Evolutionary conservation across 2,329 filamentous ascomycete genomes (phyloP).

Genomic region (Trichoderma sp.): DNA sequence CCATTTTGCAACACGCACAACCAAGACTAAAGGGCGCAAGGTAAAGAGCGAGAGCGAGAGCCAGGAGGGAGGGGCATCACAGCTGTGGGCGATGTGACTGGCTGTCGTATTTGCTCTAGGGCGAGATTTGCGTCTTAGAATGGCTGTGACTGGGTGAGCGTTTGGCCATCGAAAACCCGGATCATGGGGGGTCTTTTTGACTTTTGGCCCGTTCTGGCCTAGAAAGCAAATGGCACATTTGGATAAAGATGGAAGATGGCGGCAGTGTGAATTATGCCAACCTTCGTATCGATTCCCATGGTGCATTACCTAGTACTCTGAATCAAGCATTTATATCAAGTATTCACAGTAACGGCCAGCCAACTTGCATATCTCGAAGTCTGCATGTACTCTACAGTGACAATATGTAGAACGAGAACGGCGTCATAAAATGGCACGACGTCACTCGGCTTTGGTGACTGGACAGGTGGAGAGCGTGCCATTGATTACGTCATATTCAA

Average conservation of each 20-base stretch:
- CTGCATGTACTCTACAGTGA: background rate
- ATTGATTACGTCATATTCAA: conserved; percentile 15
- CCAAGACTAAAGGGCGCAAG: background rate
- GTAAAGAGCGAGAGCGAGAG: background rate
- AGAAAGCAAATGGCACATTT: background rate
- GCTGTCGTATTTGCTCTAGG: background rate
- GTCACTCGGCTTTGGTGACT: conserved; percentile 2
- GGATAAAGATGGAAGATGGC: background rate
- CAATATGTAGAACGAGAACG: background rate
- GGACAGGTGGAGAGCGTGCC: background rate
- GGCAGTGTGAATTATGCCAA: background rate
- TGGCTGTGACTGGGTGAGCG: background rate
- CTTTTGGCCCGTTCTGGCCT: background rate
- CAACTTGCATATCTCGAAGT: background rate
- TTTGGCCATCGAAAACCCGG: background rate
- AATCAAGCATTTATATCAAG: background rate
- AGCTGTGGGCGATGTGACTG: background rate
- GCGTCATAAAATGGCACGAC: background rate
- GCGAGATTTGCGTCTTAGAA: background rate
- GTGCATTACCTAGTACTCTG: background rate
- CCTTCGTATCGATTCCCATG: background rate
- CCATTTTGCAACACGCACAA: conserved; percentile 5
- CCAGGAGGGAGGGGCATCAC: background rate
- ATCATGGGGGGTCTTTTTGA: conserved; percentile 1
- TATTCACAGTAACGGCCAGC: background rate